Percentiles rank a stretch among this genome's conserved stretches.
Conservation (phyloP, 2,329 filamentous ascomycete genomes). For the Emergomyces orientalis region DNA sequence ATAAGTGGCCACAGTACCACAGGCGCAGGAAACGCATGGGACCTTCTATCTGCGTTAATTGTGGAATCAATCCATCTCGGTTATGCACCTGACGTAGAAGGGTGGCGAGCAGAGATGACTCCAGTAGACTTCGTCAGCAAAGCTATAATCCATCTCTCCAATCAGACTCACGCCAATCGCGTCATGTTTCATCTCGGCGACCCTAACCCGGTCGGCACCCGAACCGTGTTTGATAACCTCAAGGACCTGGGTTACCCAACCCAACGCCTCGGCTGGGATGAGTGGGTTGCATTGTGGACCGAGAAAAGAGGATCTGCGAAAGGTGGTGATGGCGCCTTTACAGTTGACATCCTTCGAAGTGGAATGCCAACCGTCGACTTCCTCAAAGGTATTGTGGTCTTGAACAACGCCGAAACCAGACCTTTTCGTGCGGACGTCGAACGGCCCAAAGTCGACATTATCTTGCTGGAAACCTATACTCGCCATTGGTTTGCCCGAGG, state of each 20-base stretch:
- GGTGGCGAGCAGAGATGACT: conserved; percentile 76
- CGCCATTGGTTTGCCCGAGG: conserved; percentile 73
- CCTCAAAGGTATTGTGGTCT: conserved; percentile 59
- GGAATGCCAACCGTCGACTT: conserved; percentile 71
- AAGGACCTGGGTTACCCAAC: conserved; percentile 62
- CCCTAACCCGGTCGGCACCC: conserved; percentile 58
- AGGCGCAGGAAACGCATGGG: conserved; percentile 68
- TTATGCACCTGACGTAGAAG: conserved; percentile 58
- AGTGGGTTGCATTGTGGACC: conserved; percentile 66
- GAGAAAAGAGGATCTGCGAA: conserved; percentile 57
- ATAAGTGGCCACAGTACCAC: conserved; percentile 69
- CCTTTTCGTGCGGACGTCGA: conserved; percentile 48
- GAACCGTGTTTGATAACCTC: conserved; percentile 55
- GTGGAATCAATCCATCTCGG: conserved; percentile 69
- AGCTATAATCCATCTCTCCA: conserved; percentile 60
- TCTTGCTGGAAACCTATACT: conserved; percentile 66
- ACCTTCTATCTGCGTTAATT: conserved; percentile 65
- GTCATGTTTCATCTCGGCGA: conserved; percentile 66
- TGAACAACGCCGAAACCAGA: conserved; percentile 60
- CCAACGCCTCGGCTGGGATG: conserved; percentile 55
- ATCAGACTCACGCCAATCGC: conserved; percentile 50
- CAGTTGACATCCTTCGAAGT: conserved; percentile 67
- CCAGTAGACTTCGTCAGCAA: conserved; percentile 73
- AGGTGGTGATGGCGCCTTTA: conserved; percentile 62
- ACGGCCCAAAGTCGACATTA: conserved; percentile 58